Conservation (phyloP, 2,329 filamentous ascomycete species). For the Ampelomyces quisqualis region DNA sequence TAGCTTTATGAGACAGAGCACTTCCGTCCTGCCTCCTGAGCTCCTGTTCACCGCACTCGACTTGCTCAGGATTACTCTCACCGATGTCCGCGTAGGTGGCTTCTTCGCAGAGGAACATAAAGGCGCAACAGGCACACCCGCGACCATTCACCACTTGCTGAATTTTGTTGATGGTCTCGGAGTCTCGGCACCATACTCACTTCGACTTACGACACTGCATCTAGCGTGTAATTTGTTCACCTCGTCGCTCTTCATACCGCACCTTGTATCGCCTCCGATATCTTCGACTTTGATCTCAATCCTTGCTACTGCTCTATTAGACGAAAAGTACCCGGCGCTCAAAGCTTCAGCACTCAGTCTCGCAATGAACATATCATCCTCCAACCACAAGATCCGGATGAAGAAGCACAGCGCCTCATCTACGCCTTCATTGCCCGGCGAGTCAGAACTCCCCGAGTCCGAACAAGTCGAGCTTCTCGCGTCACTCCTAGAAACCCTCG, state of each 20-base stretch:
- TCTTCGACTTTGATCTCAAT: constrained; percentile 65
- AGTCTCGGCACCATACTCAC: constrained; percentile 68
- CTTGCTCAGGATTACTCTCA: constrained; percentile 73
- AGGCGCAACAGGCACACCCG: constrained; percentile 51
- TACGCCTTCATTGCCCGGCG: constrained; percentile 12
- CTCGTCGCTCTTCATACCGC: constrained; percentile 67
- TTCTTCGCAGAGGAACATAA: constrained; percentile 74
- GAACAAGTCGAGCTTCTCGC: constrained; percentile 81
- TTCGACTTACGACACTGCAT: constrained; percentile 81
- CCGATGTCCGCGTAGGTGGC: constrained; percentile 75
- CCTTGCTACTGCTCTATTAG: constrained; percentile 75
- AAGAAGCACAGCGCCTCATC: constrained; percentile 48
- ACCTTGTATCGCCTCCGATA: constrained; percentile 54
- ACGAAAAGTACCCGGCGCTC: constrained; percentile 70
- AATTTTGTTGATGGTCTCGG: constrained; percentile 56
- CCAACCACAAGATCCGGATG: constrained; percentile 66
- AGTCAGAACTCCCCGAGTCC: constrained; percentile 58
- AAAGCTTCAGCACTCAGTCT: constrained; percentile 80
- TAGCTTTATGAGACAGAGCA: constrained; percentile 58
- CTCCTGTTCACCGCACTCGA: constrained; percentile 81
- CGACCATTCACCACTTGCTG: constrained; percentile 60
- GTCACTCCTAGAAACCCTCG: constrained; percentile 73
- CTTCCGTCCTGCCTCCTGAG: constrained; percentile 60
- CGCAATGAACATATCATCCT: constrained; percentile 76
- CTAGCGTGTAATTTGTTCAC: constrained; percentile 83